These are phyloP conservation scores for Elymus sibiricus DNA, from an alignment of 176 grass and related monocot genomes.

Conservation along the genomic window DNA sequence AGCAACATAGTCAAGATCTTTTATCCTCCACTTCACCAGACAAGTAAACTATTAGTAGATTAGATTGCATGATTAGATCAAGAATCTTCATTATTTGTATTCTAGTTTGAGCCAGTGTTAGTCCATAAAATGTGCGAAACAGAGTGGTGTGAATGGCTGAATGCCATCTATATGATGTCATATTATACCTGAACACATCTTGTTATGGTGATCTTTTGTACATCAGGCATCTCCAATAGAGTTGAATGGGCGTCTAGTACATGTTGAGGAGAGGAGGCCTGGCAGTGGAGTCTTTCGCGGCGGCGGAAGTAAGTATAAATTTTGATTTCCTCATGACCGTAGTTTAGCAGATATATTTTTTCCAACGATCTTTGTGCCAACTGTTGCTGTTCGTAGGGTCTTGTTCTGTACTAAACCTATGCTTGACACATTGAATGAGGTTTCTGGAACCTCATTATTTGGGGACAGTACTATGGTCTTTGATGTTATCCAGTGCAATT, in stretches of 20 bases:
- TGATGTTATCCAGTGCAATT: neutral
- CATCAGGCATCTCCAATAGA: slow-evolving; percentile 81
- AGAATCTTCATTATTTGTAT: neutral
- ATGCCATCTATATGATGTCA: neutral
- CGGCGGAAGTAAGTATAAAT: slow-evolving; percentile 59
- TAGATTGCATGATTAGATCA: neutral
- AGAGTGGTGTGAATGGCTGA: neutral
- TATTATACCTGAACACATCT: neutral
- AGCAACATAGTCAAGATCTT: neutral
- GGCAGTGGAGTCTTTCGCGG: slow-evolving; percentile 43
- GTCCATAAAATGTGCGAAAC: neutral
- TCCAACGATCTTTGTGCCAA: neutral
- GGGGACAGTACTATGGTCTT: neutral
- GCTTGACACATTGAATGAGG: neutral
- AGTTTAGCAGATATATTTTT: neutral
- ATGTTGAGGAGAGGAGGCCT: slow-evolving; percentile 80
- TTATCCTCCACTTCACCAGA: neutral
- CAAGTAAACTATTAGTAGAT: neutral
- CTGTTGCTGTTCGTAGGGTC: neutral
- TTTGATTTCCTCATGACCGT: neutral
- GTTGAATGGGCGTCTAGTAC: slow-evolving; percentile 69
- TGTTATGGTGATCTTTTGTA: slow-evolving; percentile 19
- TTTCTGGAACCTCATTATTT: neutral
- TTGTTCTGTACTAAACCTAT: neutral
- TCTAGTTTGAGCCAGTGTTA: neutral